phyloP scores from a whole-genome alignment of 2,329 filamentous ascomycete genomes.

The Aspergillus ustus region DNA sequence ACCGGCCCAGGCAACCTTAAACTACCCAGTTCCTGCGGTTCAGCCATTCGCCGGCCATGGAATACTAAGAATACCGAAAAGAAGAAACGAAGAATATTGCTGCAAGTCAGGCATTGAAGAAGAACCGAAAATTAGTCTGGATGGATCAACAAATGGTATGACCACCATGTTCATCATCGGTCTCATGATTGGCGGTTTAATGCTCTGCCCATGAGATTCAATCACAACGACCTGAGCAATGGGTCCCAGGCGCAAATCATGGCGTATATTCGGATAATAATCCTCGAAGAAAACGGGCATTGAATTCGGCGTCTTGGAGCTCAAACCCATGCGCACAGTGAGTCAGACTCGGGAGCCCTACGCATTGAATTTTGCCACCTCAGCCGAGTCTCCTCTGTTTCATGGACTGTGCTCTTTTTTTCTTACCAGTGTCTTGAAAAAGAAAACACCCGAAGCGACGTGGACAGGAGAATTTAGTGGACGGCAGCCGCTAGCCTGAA shows the following conservation, averaged over 20 bases:
- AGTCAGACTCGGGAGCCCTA: neutral
- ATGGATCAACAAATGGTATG: conserved; percentile 11
- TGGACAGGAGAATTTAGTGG: neutral
- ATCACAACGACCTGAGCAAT: neutral
- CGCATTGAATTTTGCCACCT: conserved; percentile 4
- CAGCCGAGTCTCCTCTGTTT: neutral
- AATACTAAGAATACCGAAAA: neutral
- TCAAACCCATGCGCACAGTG: neutral
- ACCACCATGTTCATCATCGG: conserved; percentile 3
- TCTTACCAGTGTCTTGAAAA: neutral
- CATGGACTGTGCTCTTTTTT: neutral
- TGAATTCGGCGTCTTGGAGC: neutral
- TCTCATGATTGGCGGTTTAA: conserved; percentile 11
- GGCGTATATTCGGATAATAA: conserved; percentile 3
- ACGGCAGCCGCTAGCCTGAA: conserved; percentile 7
- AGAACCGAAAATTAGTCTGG: conserved; percentile 10
- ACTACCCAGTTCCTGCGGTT: neutral
- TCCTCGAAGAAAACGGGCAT: conserved; percentile 4
- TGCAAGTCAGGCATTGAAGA: conserved; percentile 1
- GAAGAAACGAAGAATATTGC: conserved; percentile 10
- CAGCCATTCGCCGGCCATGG: conserved; percentile 5
- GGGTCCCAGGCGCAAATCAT: conserved; percentile 10
- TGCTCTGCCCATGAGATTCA: conserved; percentile 1
- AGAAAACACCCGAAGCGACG: neutral
- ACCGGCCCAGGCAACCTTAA: conserved; percentile 18